These are phyloP conservation scores for Cryptococcus floricola DNA, from an alignment of 1,284 basidiomycete species.

Conservation along the genomic window DNA sequence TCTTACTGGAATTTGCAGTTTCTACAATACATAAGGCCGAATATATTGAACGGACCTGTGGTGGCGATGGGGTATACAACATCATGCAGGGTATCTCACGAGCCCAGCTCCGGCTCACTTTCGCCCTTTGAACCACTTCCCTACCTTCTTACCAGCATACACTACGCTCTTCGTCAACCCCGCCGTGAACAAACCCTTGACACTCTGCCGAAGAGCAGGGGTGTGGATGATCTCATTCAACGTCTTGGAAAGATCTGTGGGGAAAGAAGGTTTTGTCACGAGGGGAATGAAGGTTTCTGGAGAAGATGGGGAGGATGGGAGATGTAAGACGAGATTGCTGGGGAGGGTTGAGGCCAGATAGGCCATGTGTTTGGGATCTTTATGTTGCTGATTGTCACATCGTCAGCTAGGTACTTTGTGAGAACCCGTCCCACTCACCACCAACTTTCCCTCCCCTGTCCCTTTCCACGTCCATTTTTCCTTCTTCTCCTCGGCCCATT, in stretches of 20 bases:
- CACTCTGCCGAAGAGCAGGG: constrained; percentile 75
- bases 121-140: constrained; percentile 68
- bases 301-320: background rate
- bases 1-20: no score
- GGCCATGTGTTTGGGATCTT: constrained; percentile 59
- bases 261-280: constrained; percentile 63
- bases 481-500: constrained; percentile 8
- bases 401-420: background rate
- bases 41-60: no score
- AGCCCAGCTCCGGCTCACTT: constrained; percentile 3
- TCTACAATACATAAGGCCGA: no score
- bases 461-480: constrained; percentile 18
- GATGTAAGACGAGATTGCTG: constrained; percentile 51
- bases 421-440: constrained; percentile 11
- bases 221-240: constrained; percentile 71
- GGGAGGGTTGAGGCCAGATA: constrained; percentile 74
- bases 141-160: constrained; percentile 70
- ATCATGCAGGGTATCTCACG: constrained; percentile 9
- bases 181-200: constrained; percentile 82
- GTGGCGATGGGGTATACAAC: constrained; percentile 4
- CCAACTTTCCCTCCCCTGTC: constrained; percentile 12
- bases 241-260: constrained; percentile 60
- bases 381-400: constrained; percentile 58
- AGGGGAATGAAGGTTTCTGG: constrained; percentile 27
- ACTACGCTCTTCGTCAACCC: constrained; percentile 72